Base-by-base conservation (phyloP, 768 basidiomycete genomes). In the Leccinum boreale region DNA sequence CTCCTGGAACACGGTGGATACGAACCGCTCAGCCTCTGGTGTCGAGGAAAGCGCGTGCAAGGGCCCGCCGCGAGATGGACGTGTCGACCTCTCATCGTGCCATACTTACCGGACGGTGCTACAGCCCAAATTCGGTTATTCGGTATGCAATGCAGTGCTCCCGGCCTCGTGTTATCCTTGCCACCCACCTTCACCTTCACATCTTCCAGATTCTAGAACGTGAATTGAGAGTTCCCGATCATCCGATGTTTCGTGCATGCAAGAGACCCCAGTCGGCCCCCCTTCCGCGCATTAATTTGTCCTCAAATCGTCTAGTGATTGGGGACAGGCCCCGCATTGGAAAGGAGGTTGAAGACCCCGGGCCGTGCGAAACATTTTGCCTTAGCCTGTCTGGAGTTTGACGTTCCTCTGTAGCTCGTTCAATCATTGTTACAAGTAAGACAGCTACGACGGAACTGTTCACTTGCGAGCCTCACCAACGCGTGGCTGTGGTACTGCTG, bases 151-250 rank as follows among this genome's bases (percentile, higher is more conserved):
- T 48, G 62, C 68, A 49, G 60, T 70, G 68, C 68, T 59, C 51
- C 61, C 58, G 45, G 65, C 69, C 69, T 70, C 69, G 49, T 70
- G 69, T 67, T 63, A 7, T 51, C 64, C 69, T 60, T 69, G 57
- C 61, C 28, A 63, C 53, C 59, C 68, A 65, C 68, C 58, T 65
- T 64, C 62, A 52, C 59, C 45, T 58, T 66, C 64, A 54, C 59
- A 48, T 59, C 56, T 53, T 56, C 47, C 59, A 15, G 48, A 46
- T 58, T 70, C 69, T 60, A 65, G 67, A 71, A 65, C 52, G 57
- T 62, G 60, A 59, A 58, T 49, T 26, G 50, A 36, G 53, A 55
- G 48, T 62, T 61, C 53, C 57, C 64, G 65, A 66, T 66, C 68
- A 53, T 58, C 66, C 59, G 60, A 65, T 51, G 36, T 60, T 58